Evolutionary conservation across 2,329 filamentous ascomycete species (phyloP).

Genomic region (Trichoderma sp.): DNA sequence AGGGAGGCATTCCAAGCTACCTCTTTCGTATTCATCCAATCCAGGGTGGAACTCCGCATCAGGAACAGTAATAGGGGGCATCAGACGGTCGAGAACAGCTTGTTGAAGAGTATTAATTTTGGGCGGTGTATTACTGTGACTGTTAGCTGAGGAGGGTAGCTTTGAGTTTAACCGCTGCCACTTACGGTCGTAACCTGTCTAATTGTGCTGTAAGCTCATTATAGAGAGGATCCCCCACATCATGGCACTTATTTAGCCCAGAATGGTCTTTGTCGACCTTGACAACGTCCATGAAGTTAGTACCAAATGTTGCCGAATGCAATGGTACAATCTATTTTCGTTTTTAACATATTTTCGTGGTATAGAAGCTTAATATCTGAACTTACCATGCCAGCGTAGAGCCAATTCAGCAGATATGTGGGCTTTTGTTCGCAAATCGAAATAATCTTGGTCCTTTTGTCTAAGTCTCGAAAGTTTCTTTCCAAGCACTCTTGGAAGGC

Average conservation of each 20-base stretch:
- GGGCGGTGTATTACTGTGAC: not conserved
- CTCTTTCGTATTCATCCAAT: too few species aligned
- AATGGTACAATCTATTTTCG: not conserved
- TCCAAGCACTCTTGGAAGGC: not conserved
- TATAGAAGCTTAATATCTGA: too few species aligned
- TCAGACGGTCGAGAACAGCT: not conserved
- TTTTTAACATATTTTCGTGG: too few species aligned
- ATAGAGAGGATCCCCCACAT: conserved; percentile 9
- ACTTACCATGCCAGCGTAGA: conserved; percentile 27
- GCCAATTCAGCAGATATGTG: conserved; percentile 23
- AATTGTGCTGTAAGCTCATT: too few species aligned
- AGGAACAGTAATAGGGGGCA: too few species aligned
- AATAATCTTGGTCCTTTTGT: conserved; percentile 13
- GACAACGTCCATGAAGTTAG: not conserved
- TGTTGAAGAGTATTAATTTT: conserved; percentile 1
- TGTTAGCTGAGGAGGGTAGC: too few species aligned
- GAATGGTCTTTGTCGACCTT: conserved; percentile 29
- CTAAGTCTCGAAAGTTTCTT: not conserved
- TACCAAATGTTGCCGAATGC: not conserved
- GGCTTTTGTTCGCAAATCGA: conserved; percentile 30
- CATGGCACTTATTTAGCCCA: conserved; percentile 28
- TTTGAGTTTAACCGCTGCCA: too few species aligned
- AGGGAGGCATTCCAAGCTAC: too few species aligned
- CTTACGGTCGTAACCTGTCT: too few species aligned
- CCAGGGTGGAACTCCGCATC: too few species aligned